Percentiles rank a stretch among this genome's conserved stretches.
phyloP scores from a whole-genome alignment of 257 asterid species.

The Ocimum tenuiflorum region DNA sequence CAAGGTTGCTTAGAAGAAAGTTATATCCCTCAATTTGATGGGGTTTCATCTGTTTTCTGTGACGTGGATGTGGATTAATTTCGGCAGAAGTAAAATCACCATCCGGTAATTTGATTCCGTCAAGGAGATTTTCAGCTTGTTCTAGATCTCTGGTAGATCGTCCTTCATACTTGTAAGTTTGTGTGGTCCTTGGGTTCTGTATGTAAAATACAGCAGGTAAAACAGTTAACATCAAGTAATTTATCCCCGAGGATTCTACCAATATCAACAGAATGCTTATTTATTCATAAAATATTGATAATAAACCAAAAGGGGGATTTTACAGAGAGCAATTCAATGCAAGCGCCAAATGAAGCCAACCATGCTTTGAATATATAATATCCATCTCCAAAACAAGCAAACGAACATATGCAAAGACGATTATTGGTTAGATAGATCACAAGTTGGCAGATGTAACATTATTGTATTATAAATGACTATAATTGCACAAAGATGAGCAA shows the following conservation, averaged over 20 bases:
- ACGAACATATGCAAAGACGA: neutral
- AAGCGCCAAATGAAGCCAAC: conserved; percentile 4
- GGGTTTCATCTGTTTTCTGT: conserved; percentile 85
- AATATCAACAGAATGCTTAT: conserved; percentile 6
- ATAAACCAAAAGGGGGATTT: neutral
- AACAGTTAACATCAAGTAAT: conserved; percentile 16
- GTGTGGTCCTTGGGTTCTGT: conserved; percentile 55
- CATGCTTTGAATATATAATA: neutral
- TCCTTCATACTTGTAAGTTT: conserved; percentile 72
- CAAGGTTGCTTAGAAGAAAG: conserved; percentile 78
- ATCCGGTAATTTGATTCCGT: conserved; percentile 37
- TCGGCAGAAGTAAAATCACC: conserved; percentile 51
- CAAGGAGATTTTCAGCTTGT: conserved; percentile 37
- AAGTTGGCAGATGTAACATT: conserved; percentile 1
- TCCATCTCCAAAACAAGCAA: neutral
- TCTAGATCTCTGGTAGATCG: conserved; percentile 48
- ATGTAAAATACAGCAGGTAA: conserved; percentile 14
- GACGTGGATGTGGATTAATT: conserved; percentile 89
- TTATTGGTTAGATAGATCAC: neutral
- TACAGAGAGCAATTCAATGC: neutral
- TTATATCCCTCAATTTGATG: conserved; percentile 96
- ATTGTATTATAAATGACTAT: neutral
- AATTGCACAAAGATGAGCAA: neutral
- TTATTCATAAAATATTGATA: neutral
- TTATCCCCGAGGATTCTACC: conserved; percentile 1